Evolutionary conservation across 257 asterid species (phyloP), one percentile per base, ranked within the genome.

Genomic region (Rhazya stricta): DNA sequence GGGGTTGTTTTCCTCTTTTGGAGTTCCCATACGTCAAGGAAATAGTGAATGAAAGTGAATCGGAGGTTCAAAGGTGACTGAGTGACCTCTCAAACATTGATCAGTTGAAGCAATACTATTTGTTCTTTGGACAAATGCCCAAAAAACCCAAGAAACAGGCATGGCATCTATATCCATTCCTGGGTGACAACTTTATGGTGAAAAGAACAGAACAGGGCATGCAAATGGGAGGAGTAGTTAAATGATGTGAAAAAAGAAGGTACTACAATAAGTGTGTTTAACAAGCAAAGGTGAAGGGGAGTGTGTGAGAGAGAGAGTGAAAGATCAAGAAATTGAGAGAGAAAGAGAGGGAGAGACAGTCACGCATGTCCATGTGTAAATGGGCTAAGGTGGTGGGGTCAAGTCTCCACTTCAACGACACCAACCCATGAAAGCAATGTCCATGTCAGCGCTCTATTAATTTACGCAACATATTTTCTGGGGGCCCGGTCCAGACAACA

Each of bases 361-460:
- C 32, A 51, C 51, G 43, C 78, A 53, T 57, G 23, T 70, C 82
- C 85, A 79, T 81, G 83, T 79, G 85, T 83, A 72, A 77, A 82
- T 82, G 89, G 88, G 84, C 81, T 80, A 77, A 75, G 76, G 84
- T 79, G 89, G 96, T 83, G 92, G 96, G 88, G 83, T 90, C 79
- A 15, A 46, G 19, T 45, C 73, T 78, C 90, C 94, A 91, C 95
- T 89, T 79, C 79, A 75, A 72, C 82, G 70, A 80, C 85, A 81
- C 88, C 90, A 85, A 88, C 89, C 90, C 92, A 90, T 81, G 81
- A 87, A 84, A 84, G 81, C 85, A 58, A 83, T 67, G 81, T 86
- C 93, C 86, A 81, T 74, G 76, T 89, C 91, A 85, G 61, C 80
- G 76, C 76, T 83, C 86, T 79, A 80, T 77, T 81, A 69, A 74